These are phyloP conservation scores for Aspergillus wentii DNA, from an alignment of 495 filamentous ascomycete species.

Conservation along the genomic window DNA sequence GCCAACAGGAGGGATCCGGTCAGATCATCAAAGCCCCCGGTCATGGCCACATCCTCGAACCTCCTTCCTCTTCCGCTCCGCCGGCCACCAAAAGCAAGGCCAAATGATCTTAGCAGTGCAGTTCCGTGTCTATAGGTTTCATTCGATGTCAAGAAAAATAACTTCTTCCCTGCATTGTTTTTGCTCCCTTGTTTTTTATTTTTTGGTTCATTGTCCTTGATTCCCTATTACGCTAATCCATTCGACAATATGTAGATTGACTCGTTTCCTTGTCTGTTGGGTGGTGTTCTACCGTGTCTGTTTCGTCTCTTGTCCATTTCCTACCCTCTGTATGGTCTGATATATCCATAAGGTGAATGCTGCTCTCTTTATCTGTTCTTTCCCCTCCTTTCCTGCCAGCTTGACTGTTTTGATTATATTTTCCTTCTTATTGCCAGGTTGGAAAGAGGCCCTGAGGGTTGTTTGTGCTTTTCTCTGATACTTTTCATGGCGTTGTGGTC, in stretches of 20 bases:
- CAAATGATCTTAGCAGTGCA: conserved; percentile 22
- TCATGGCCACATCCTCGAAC: conserved; percentile 61
- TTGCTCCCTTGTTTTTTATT: background rate
- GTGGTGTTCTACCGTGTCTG: background rate
- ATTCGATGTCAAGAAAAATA: background rate
- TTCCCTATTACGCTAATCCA: conserved; percentile 2
- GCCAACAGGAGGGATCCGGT: conserved; percentile 56
- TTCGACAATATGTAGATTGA: background rate
- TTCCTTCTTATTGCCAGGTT: conserved; percentile 1
- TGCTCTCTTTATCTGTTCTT: conserved; percentile 2
- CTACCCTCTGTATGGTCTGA: background rate
- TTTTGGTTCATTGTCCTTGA: conserved; percentile 1
- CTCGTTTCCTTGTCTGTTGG: background rate
- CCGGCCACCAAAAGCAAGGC: conserved; percentile 41
- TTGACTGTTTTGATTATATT: conserved; percentile 3
- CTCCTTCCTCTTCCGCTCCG: conserved; percentile 41
- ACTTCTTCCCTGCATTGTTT: background rate
- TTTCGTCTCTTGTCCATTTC: background rate
- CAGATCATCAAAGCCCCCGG: conserved; percentile 46
- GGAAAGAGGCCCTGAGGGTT: conserved; percentile 4
- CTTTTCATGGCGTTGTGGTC: conserved; percentile 18
- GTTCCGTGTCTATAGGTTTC: background rate
- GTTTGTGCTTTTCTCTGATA: conserved; percentile 1
- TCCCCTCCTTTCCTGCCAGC: no score
- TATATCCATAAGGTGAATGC: conserved; percentile 1